These are phyloP conservation scores for Casuarina equisetifolia DNA, from an alignment of 306 rosid genomes.

Conservation along the genomic window DNA sequence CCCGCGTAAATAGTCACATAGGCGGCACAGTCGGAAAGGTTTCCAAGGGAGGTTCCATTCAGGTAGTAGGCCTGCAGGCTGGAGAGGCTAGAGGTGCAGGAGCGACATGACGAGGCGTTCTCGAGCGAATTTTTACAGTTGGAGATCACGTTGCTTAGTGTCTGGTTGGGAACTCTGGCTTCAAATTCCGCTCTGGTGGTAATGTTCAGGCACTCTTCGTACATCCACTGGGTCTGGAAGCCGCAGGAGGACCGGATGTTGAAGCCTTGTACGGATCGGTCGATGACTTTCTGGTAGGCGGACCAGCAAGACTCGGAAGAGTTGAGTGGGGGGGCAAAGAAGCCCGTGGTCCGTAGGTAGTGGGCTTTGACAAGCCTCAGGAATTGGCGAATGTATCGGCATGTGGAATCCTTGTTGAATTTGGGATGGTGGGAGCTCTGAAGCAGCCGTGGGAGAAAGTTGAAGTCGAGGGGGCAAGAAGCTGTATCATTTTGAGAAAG, in stretches of 20 bases:
- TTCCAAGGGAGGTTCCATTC: slow-evolving; percentile 43
- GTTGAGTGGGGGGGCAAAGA: slow-evolving; percentile 51
- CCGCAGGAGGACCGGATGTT: slow-evolving; percentile 48
- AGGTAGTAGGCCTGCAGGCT: slow-evolving; percentile 28
- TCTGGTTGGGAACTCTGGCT: neutral
- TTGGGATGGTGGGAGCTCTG: slow-evolving; percentile 20
- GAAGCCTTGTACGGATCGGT: slow-evolving; percentile 19
- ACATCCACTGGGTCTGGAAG: slow-evolving; percentile 49
- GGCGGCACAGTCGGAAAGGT: slow-evolving; percentile 56
- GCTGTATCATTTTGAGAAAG: slow-evolving; percentile 28
- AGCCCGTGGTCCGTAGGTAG: slow-evolving; percentile 50
- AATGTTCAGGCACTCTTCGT: slow-evolving; percentile 74
- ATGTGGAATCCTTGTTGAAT: slow-evolving; percentile 12
- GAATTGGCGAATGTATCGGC: slow-evolving; percentile 55
- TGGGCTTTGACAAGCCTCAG: slow-evolving; percentile 65
- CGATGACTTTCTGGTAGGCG: slow-evolving; percentile 29
- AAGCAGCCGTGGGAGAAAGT: slow-evolving; percentile 45
- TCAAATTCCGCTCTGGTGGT: slow-evolving; percentile 51
- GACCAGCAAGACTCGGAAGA: slow-evolving; percentile 54
- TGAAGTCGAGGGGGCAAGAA: slow-evolving; percentile 71
- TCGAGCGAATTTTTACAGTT: slow-evolving; percentile 55
- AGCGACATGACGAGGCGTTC: slow-evolving; percentile 65
- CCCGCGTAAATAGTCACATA: slow-evolving; percentile 68
- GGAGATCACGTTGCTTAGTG: slow-evolving; percentile 1
- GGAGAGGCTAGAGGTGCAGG: slow-evolving; percentile 51